phyloP scores from a whole-genome alignment of 768 basidiomycete species.

The Suillus spraguei region DNA sequence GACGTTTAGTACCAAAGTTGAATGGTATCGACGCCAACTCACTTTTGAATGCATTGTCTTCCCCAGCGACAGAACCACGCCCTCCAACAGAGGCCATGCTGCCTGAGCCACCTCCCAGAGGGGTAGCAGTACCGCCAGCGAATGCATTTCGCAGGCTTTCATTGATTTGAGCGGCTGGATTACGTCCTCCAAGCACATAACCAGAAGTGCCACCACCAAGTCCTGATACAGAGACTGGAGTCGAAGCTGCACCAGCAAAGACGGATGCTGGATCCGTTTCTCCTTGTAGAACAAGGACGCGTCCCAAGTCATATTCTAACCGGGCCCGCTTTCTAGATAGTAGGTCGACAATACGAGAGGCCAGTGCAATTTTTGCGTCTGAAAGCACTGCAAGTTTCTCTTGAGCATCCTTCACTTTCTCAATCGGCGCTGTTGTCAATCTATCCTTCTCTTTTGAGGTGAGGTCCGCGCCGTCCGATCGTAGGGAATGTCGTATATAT shows the following conservation, averaged over 20 bases:
- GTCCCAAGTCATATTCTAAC: slow-evolving; percentile 48
- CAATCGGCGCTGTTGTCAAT: slow-evolving; percentile 30
- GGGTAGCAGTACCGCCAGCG: slow-evolving; percentile 28
- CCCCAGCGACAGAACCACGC: slow-evolving; percentile 21
- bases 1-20: slow-evolving; percentile 9
- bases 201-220: slow-evolving; percentile 22
- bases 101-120: slow-evolving; percentile 17
- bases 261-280: slow-evolving; percentile 40
- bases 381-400: slow-evolving; percentile 35
- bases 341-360: slow-evolving; percentile 44
- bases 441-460: slow-evolving; percentile 39
- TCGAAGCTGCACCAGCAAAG: slow-evolving; percentile 29
- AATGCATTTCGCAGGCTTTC: slow-evolving; percentile 41
- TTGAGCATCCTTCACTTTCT: slow-evolving; percentile 33
- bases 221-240: slow-evolving; percentile 17
- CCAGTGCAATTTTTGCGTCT: slow-evolving; percentile 45
- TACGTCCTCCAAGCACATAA: slow-evolving; percentile 38
- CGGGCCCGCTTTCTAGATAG: slow-evolving; percentile 48
- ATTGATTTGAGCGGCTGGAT: slow-evolving; percentile 42
- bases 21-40: slow-evolving; percentile 5
- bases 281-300: slow-evolving; percentile 47
- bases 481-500: slow-evolving; percentile 46
- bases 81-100: slow-evolving; percentile 11
- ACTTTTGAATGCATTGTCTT: slow-evolving; percentile 35
- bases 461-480: slow-evolving; percentile 26